Base-by-base conservation (phyloP, 1,284 basidiomycete genomes). In the Inonotus obliquus region DNA sequence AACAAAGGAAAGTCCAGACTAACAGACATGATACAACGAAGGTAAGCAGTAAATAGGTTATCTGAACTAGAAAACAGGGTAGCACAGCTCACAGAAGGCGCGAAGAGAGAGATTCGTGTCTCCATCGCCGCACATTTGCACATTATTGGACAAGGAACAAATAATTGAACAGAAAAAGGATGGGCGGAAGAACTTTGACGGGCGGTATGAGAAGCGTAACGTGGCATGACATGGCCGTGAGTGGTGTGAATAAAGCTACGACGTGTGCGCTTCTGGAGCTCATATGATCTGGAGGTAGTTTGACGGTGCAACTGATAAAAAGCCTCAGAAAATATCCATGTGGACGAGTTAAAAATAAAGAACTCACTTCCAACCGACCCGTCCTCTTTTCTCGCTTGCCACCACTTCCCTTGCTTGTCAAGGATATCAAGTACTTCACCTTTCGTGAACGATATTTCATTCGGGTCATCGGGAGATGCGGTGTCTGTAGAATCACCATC, bases 351-450 rank as follows among this genome's bases (percentile, higher is more conserved):
- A 25, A 49, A 35, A 29, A 14, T 38, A 60, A n/a, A 47, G 19
- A 4, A 82, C 86, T 75, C 71, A 91, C 89, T 94, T 78, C 96
- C 89, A 66, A 86, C 78, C 63, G 84, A 77, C 55, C 95, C 96
- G 70, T 93, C 89, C 14, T 82, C 72, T 73, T 92, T 98, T 70
- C 81, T 87, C 51, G 94, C 94, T 74, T 96, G 94, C 93, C 93
- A 98, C 93, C 93, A 96, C 74, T 95, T 95, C 58, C 93, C 94
- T 68, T 88, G 84, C 73, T 93, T 96, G 76, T 99, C 97, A 57
- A 96, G 76, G 65, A 99, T 92, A 63, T 98, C 95, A 66, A 99
- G 83, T 47, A 95, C 81, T 72, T 99, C 96, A 57, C 94, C 94
- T 74, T 98, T 98, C 61, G 79, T 73, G 74, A 99, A 98, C 51